Evolutionary conservation across 345 rosid species (phyloP), one percentile per base, ranked within the genome.

Genomic region (Salix suchowensis): DNA sequence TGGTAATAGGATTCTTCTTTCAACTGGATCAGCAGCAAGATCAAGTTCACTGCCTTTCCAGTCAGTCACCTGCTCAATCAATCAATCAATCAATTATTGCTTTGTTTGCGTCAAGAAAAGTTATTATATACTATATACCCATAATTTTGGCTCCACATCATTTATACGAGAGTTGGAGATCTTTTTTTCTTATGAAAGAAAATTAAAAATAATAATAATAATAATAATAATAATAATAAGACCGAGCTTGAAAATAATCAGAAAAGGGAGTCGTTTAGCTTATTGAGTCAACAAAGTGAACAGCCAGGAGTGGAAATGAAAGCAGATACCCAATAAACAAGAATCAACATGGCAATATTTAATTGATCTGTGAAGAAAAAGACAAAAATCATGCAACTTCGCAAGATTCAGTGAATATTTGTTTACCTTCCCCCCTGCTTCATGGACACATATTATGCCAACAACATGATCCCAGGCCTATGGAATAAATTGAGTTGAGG

Each of bases 381-480:
- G 24, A 12, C 14, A 71, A 48, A 46, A 72, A 67, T 14, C 26
- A 42, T 73, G 60, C 50, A 37, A 68, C 46, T 54, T 16, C 23
- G 50, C 62, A 68, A 44, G 30, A 21, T 40, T 52, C 28, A 23
- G 67, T 40, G 19, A 72, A 32, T 24, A 61, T 77, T 15, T 13
- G 62, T 76, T 18, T 72, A 93, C 98, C 97, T 86, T 94, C 81
- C 98, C 98, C 74, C 95, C 97, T 1, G 98, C 97, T 88, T 94
- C 98, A 77, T 77, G 89, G 66, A 91, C 95, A 8, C 98, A 94
- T 79, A 92, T 86, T 75, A 89, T 75, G 55, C 98, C 97, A 82
- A 90, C 95, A 83, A 97, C 98, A 88, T 92, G 98, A 85, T 94
- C 97, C 98, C 98, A 94, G 54, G 89, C 84, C 98, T 94, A 80